Evolutionary conservation across 768 basidiomycete species (phyloP).

Genomic region (Tricholoma saponaceum): DNA sequence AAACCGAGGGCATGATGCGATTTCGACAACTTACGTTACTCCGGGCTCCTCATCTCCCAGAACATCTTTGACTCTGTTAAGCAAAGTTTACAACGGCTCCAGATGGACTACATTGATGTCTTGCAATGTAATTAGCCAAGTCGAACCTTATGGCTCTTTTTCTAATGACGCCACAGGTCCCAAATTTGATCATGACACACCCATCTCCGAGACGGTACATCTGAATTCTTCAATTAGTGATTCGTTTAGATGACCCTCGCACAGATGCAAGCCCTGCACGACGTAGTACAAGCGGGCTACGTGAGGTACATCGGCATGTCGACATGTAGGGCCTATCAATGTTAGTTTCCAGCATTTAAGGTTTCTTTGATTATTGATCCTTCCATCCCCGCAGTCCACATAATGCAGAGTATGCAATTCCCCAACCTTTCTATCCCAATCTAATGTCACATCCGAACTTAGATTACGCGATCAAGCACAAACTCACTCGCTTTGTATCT

Average conservation of each 20-base stretch:
- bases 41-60: conserved; percentile 22
- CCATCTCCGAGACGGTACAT: conserved; percentile 48
- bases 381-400: conserved; percentile 33
- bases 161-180: conserved; percentile 29
- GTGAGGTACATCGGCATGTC: conserved; percentile 57
- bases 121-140: conserved; percentile 50
- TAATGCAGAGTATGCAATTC: conserved; percentile 42
- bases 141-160: background rate
- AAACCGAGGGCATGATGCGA: background rate
- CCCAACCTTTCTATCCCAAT: background rate
- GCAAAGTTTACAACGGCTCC: conserved; percentile 58
- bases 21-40: background rate
- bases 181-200: conserved; percentile 50
- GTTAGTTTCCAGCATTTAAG: conserved; percentile 21
- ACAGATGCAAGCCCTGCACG: conserved; percentile 63
- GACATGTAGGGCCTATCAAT: conserved; percentile 51
- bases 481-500: conserved; percentile 54
- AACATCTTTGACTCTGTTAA: conserved; percentile 69
- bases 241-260: background rate
- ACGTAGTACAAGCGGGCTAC: conserved; percentile 59
- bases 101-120: conserved; percentile 71
- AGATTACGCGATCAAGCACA: conserved; percentile 58
- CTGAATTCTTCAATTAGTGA: background rate
- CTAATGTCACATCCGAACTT: background rate
- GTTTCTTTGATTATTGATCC: background rate